These are phyloP conservation scores for Tolypocladium tundrense DNA, from an alignment of 2,329 filamentous ascomycete species.

Conservation along the genomic window DNA sequence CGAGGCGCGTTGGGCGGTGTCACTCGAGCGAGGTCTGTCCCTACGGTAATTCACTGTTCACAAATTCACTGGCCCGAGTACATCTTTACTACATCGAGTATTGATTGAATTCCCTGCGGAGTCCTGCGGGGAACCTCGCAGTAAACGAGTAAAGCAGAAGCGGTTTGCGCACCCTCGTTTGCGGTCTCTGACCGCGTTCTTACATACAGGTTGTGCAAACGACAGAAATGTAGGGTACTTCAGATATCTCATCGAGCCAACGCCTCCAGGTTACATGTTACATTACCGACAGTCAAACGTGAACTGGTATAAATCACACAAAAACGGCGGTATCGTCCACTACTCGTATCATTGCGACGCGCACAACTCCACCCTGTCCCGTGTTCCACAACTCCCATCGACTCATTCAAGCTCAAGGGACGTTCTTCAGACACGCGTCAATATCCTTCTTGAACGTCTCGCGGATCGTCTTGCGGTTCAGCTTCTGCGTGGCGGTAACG, in stretches of 20 bases:
- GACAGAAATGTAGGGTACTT: not conserved
- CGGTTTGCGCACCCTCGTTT: not conserved
- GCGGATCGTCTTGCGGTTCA: conserved; percentile 43
- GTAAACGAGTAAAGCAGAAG: not conserved
- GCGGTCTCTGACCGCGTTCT: not conserved
- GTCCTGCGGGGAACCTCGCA: not conserved
- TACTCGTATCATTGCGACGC: not conserved
- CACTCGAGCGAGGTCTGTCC: too few relatives aligned
- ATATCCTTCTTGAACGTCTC: conserved; percentile 43
- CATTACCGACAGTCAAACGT: conserved; percentile 1
- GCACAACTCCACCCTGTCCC: not conserved
- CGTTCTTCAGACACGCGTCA: conserved; percentile 25
- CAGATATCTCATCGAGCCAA: conserved; percentile 1
- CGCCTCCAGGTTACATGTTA: not conserved
- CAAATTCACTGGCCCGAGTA: not conserved
- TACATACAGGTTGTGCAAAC: not conserved
- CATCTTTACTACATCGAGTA: not conserved
- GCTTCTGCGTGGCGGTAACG: conserved; percentile 52
- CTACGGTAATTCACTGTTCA: too few relatives aligned
- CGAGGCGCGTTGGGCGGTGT: not conserved
- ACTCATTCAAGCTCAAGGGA: conserved; percentile 7
- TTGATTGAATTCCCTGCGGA: not conserved
- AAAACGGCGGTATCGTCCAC: not conserved
- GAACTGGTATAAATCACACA: not conserved
- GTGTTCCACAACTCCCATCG: not conserved